phyloP scores from a whole-genome alignment of 257 asterid species.

The Misopates orontium region DNA sequence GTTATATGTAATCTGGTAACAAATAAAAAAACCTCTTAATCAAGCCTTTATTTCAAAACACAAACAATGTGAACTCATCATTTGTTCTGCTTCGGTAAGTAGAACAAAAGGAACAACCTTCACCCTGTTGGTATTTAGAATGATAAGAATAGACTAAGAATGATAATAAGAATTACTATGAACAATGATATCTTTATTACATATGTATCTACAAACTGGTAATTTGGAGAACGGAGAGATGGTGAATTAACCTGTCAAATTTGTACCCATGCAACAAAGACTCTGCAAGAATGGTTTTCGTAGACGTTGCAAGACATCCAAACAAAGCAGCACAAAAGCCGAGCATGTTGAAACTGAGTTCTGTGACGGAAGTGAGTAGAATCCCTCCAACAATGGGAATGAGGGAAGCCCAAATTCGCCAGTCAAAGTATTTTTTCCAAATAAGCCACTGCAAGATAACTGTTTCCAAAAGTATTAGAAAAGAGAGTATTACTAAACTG shows the following conservation, averaged over 20 bases:
- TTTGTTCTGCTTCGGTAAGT: too few relatives aligned
- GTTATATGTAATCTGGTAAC: too few relatives aligned
- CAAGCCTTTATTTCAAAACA: too few relatives aligned
- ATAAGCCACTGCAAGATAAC: slow-evolving; percentile 83
- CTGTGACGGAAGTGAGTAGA: slow-evolving; percentile 72
- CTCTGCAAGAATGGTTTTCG: slow-evolving; percentile 82
- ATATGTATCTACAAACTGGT: background rate
- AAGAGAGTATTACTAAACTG: background rate
- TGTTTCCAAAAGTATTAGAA: slow-evolving; percentile 32
- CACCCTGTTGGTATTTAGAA: too few relatives aligned
- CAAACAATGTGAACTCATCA: too few relatives aligned
- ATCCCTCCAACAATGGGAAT: slow-evolving; percentile 87
- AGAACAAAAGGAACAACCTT: too few relatives aligned
- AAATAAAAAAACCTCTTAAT: too few relatives aligned
- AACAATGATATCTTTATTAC: too few relatives aligned
- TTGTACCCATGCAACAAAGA: slow-evolving; percentile 77
- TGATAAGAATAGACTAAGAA: too few relatives aligned
- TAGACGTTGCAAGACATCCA: slow-evolving; percentile 83
- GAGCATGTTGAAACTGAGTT: slow-evolving; percentile 68
- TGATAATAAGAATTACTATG: too few relatives aligned
- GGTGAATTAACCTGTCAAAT: slow-evolving; percentile 58
- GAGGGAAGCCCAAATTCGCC: slow-evolving; percentile 80
- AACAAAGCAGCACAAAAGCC: slow-evolving; percentile 84
- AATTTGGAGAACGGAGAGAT: slow-evolving; percentile 3
- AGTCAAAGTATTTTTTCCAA: slow-evolving; percentile 73